Evolutionary conservation across 2,329 filamentous ascomycete genomes (phyloP).

Genomic region (Falciphora oryzae): DNA sequence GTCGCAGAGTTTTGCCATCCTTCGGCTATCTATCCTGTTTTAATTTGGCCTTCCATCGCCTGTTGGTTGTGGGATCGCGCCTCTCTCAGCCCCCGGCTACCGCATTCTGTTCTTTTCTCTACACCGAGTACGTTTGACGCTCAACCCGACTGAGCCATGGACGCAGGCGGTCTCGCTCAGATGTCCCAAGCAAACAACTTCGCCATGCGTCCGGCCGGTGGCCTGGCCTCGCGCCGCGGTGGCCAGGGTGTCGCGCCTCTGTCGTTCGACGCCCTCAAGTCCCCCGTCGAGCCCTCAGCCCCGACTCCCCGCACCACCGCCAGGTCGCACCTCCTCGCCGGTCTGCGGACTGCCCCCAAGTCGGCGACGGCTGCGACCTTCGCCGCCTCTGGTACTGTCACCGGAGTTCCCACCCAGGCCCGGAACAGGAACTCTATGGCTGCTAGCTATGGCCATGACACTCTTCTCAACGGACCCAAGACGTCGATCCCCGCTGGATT

Average conservation of each 20-base stretch:
- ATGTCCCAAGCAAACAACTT: conserved; percentile 87
- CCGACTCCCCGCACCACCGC: conserved; percentile 80
- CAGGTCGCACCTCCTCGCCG: conserved; percentile 88
- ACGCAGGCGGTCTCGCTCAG: conserved; percentile 99
- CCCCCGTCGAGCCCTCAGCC: conserved; percentile 60
- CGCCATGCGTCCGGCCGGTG: conserved; percentile 69
- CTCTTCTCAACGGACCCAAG: conserved; percentile 46
- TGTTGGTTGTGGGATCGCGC: conserved; percentile 8
- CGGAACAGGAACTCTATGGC: conserved; percentile 36
- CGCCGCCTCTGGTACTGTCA: conserved; percentile 23
- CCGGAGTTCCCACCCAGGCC: conserved; percentile 32
- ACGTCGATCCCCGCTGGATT: conserved; percentile 47
- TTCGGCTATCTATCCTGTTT: conserved; percentile 5
- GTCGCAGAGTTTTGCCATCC: conserved; percentile 4
- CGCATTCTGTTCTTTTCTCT: conserved; percentile 6
- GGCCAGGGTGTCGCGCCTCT: conserved; percentile 86
- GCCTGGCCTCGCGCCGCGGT: conserved; percentile 79
- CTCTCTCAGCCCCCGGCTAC: conserved; percentile 4
- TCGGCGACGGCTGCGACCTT: conserved; percentile 68
- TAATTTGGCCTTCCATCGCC: background rate
- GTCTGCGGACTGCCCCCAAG: conserved; percentile 89
- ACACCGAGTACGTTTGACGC: background rate
- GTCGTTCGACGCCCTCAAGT: conserved; percentile 67
- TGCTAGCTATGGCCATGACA: conserved; percentile 37
- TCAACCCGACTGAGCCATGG: conserved; percentile 51